Evolutionary conservation across 306 rosid genomes (phyloP).

Genomic region (Cicer cuneatum): DNA sequence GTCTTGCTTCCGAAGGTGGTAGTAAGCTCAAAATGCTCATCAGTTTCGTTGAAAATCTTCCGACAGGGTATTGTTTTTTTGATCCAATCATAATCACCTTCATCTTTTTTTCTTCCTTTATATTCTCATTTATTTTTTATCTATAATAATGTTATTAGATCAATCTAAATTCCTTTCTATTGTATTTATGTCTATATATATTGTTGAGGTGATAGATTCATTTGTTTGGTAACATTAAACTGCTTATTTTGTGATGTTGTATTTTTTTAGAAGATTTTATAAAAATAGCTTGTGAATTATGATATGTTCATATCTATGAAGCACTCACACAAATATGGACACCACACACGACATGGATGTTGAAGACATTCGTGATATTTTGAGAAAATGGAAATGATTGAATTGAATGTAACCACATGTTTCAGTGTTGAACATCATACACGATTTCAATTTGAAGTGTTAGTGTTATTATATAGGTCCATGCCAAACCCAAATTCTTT

Average conservation of each 20-base stretch:
- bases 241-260: neutral
- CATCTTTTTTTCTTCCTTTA: neutral
- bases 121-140: neutral
- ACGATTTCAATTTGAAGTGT: too few species aligned
- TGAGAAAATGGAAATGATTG: too few species aligned
- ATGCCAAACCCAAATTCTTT: neutral
- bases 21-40: constrained; percentile 94
- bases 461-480: too few species aligned
- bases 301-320: neutral
- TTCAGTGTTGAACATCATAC: too few species aligned
- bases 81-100: constrained; percentile 35
- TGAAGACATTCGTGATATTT: too few species aligned
- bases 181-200: neutral
- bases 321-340: too few species aligned
- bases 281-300: neutral
- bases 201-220: neutral
- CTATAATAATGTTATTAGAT: neutral
- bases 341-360: too few species aligned
- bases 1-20: constrained; percentile 91
- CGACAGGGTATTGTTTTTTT: constrained; percentile 66
- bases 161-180: neutral
- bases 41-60: constrained; percentile 83
- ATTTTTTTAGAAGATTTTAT: neutral
- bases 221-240: neutral
- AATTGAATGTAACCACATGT: too few species aligned